Evolutionary conservation across 345 rosid species (phyloP), one percentile per base, ranked within the genome.

Genomic region (Salix udensis): DNA sequence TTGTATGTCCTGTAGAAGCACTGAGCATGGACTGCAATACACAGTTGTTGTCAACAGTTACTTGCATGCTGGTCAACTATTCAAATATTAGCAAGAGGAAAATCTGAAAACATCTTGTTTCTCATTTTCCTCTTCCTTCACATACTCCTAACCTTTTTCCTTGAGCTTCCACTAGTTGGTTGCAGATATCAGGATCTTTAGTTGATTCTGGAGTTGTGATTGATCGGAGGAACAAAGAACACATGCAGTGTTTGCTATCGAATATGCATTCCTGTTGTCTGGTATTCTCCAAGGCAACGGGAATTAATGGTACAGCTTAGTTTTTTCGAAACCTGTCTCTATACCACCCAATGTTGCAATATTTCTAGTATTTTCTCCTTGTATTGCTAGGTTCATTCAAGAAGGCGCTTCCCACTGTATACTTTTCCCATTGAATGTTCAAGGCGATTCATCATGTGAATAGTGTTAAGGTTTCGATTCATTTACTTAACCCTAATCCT

Each of bases 271-370:
- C 71, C 97, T 39, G 82, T 89, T 53, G 97, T 97, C 65, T 96
- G 97, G 99, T 96, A 87, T 82, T 87, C 98, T 14, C 96, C 98
- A 18, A 87, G 88, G 85, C 92, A 86, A 28, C 84, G 79, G 53
- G 99, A 92, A 64, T 90, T 93, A 37, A 93, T 93, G 97, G 80
- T 96, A 58, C 98, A 96, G 82, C 96, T 93, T 80, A 86, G 97
- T 4, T 89, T 96, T 82, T 92, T 82, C 7, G 98, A 92, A 86
- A 84, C 83, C 21, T 21, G 39, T 52, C 6, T 10, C 68, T 44
- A 46, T 34, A 3, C 18, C 15, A 11, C 36, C 36, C 0, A 64
- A 64, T 34, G 37, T 12, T 23, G 67, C 16, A 4, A 15, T 30
- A 10, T 26, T 26, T 64, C 18, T 34, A 64, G 67, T 64, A 62